Conservation (phyloP, 352 stramenopile species). For the Pythium coloratum region DNA sequence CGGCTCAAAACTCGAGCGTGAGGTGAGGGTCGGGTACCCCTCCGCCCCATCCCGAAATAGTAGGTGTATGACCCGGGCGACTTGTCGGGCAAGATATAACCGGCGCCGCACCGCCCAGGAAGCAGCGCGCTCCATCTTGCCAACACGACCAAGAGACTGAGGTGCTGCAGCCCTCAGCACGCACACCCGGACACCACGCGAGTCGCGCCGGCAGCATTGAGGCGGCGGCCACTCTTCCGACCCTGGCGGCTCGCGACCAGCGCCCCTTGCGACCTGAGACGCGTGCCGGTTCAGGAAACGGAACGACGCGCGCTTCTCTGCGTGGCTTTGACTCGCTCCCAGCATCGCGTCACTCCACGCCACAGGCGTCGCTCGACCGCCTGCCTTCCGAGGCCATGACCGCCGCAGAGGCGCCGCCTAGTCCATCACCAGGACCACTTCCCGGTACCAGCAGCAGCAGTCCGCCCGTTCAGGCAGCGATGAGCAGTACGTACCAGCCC, state of each 20-base stretch:
- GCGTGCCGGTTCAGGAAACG: neutral
- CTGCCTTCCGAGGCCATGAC: conserved; percentile 20
- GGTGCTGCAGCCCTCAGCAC: conserved; percentile 2
- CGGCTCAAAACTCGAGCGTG: too few relatives aligned
- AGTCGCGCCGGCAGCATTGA: conserved; percentile 14
- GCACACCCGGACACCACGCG: conserved; percentile 1
- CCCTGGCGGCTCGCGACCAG: conserved; percentile 5
- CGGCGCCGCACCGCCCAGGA: conserved; percentile 13
- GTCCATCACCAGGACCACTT: neutral
- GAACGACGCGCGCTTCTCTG: conserved; percentile 8
- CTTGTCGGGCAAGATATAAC: conserved; percentile 33
- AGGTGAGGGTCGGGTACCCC: neutral
- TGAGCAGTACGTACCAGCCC: conserved; percentile 40
- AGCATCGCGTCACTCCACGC: conserved; percentile 19
- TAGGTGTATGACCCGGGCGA: conserved; percentile 10
- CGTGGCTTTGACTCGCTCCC: conserved; percentile 20
- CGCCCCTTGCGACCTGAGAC: neutral
- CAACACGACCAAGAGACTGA: neutral
- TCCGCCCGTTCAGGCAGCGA: conserved; percentile 27
- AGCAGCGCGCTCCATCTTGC: conserved; percentile 1
- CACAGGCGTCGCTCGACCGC: conserved; percentile 11
- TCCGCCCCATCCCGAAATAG: conserved; percentile 23
- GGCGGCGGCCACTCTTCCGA: neutral
- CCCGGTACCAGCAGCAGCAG: conserved; percentile 6
- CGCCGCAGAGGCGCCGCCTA: neutral